phyloP scores from a whole-genome alignment of 1,284 basidiomycete genomes.

The Phellinidium pouzarii region DNA sequence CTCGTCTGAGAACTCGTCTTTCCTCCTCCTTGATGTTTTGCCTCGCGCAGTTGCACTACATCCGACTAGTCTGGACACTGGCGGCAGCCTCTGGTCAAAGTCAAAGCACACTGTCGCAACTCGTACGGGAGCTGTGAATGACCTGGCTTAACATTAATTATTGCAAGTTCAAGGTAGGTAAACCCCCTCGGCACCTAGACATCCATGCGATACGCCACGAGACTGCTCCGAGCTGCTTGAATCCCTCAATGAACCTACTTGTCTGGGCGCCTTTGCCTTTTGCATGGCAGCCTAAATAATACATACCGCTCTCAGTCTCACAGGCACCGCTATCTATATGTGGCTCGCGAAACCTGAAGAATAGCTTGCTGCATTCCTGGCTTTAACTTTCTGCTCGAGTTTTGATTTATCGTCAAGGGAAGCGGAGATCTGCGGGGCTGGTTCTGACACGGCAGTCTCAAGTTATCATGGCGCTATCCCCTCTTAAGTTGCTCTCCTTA shows the following conservation, averaged over 20 bases:
- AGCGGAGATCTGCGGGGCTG: slow-evolving; percentile 19
- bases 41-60: no score
- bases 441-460: slow-evolving; percentile 11
- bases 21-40: no score
- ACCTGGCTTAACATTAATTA: background rate
- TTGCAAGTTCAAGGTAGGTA: background rate
- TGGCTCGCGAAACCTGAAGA: slow-evolving; percentile 14
- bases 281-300: slow-evolving; percentile 4
- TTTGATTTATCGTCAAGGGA: slow-evolving; percentile 17
- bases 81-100: no score
- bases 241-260: slow-evolving; percentile 10
- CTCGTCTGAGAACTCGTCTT: no score
- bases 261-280: slow-evolving; percentile 7
- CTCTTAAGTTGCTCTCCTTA: slow-evolving; percentile 6
- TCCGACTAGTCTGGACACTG: no score
- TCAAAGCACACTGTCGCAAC: no score
- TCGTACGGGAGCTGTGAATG: no score
- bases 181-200: slow-evolving; percentile 14
- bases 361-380: slow-evolving; percentile 10
- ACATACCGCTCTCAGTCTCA: slow-evolving; percentile 11
- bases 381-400: slow-evolving; percentile 10
- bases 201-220: slow-evolving; percentile 17
- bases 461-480: slow-evolving; percentile 14
- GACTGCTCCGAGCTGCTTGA: background rate
- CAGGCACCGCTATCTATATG: slow-evolving; percentile 16